phyloP scores from a whole-genome alignment of 768 basidiomycete species.

The Rhizopogon vinicolor region DNA sequence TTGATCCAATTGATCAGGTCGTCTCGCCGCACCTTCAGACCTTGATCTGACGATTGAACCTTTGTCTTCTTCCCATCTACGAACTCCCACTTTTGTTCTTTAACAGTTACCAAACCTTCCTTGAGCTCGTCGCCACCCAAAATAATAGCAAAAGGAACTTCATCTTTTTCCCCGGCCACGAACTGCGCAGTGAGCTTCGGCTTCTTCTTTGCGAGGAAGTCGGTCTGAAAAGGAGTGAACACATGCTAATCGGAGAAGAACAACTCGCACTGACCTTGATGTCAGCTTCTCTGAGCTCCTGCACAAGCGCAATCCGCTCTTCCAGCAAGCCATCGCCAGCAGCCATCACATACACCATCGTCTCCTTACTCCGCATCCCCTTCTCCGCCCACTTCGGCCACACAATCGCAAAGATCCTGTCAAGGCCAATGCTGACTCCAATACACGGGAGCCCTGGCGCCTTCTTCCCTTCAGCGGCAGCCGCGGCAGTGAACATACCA shows the following conservation, averaged over 20 bases:
- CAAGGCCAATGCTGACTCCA: conserved; percentile 89
- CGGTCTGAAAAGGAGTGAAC: conserved; percentile 48
- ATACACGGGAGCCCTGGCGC: conserved; percentile 75
- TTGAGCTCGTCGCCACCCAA: conserved; percentile 85
- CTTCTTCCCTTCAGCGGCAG: conserved; percentile 72
- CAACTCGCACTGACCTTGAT: conserved; percentile 61
- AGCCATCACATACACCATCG: conserved; percentile 91
- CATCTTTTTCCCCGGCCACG: conserved; percentile 84
- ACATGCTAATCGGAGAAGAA: neutral
- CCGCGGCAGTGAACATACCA: conserved; percentile 81
- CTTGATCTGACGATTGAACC: conserved; percentile 58
- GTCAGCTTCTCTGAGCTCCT: conserved; percentile 77
- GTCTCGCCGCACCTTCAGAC: conserved; percentile 55
- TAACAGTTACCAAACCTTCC: conserved; percentile 82
- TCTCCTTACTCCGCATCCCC: conserved; percentile 82
- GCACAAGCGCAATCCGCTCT: conserved; percentile 78
- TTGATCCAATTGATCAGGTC: conserved; percentile 66
- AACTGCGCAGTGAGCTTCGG: conserved; percentile 88
- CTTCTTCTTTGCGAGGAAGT: conserved; percentile 90
- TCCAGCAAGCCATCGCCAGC: conserved; percentile 85
- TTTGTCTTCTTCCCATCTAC: conserved; percentile 66
- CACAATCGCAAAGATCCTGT: conserved; percentile 87
- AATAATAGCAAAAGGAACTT: conserved; percentile 90
- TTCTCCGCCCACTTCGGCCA: conserved; percentile 83
- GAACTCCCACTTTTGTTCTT: conserved; percentile 84